phyloP scores from a whole-genome alignment of 1,284 basidiomycete genomes.

The Ceratobasidium sp. region DNA sequence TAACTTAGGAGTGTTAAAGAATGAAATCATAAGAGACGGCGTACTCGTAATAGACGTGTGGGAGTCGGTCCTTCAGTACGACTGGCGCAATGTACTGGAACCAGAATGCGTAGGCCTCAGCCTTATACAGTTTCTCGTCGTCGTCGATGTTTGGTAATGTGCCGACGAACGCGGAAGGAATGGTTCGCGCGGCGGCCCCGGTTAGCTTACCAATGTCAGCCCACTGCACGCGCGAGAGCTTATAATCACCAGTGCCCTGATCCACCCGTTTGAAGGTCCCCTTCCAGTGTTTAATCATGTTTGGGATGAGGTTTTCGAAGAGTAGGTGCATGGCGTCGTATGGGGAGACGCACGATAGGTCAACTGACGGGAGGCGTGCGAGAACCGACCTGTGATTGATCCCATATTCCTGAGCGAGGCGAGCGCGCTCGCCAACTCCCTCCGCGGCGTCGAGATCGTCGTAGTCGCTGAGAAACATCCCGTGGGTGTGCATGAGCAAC shows the following conservation, averaged over 20 bases:
- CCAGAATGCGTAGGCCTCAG: conserved; percentile 45
- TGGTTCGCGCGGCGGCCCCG: not conserved
- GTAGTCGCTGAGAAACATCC: not conserved
- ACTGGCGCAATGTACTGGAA: not conserved
- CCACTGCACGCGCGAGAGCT: not conserved
- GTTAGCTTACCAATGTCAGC: not conserved
- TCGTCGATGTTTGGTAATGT: not conserved
- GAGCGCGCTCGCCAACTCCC: not conserved
- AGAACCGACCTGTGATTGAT: conserved; percentile 32
- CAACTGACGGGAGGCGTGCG: conserved; percentile 8
- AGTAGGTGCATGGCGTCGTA: conserved; percentile 49
- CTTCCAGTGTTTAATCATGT: conserved; percentile 52
- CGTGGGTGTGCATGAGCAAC: not conserved
- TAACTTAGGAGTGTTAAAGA: too few relatives aligned
- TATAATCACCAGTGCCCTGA: not conserved
- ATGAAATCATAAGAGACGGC: not conserved
- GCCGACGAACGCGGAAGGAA: not conserved
- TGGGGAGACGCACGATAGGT: conserved; percentile 37
- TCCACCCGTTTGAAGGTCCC: conserved; percentile 35
- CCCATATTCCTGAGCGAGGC: not conserved
- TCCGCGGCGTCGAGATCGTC: not conserved
- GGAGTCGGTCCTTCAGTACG: not conserved
- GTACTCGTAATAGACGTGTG: not conserved
- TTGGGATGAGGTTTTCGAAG: conserved; percentile 46
- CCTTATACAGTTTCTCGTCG: conserved; percentile 29